Evolutionary conservation across 306 rosid species (phyloP), one percentile per base, ranked within the genome.

Genomic region (Vigna hirtella): DNA sequence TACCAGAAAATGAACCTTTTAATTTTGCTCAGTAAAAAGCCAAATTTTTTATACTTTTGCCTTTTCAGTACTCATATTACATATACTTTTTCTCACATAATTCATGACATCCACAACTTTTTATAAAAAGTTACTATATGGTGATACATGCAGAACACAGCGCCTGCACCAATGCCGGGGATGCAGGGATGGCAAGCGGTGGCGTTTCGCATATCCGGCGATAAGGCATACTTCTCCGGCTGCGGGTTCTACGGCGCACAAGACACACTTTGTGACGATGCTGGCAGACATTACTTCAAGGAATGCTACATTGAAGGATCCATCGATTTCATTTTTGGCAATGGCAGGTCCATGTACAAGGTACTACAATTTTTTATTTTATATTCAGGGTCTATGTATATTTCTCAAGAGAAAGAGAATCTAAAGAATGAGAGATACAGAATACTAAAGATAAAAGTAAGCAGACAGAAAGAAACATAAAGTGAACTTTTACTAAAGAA

Each of bases 141-240:
- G 28, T 26, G 14, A 6, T 67, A 13, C 14, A 24, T 32, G 68
- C 87, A 93, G 98, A 94, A 91, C 72, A 94, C 98, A 16, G 93
- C 98, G 20, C 98, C 98, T 2, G 97, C 96, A 45, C 97, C 97
- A 8, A 69, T 79, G 96, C 98, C 97, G n/a, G 97, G 98, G 56
- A 91, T 90, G 96, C 88, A 94, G 56, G 98, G 98, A 28, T 88
- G 96, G 94, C 97, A 94, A 57, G 98, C 97, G 77, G 94, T 76
- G 77, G 96, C 98, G 48, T 90, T 94, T 79, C 72, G 97, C 3
- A 94, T 90, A 62, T 89, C 97, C 0, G 96, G 98, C 0, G 98
- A 94, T 84, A 94, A 94, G 78, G 97, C 98, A 0, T 91, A 91
- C 80, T 94, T 94, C 87, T 85, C 88, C 7, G 96, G 96, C 0